Base-by-base conservation (phyloP, 2,329 filamentous ascomycete genomes). In the Pestalotiopsis sp. region DNA sequence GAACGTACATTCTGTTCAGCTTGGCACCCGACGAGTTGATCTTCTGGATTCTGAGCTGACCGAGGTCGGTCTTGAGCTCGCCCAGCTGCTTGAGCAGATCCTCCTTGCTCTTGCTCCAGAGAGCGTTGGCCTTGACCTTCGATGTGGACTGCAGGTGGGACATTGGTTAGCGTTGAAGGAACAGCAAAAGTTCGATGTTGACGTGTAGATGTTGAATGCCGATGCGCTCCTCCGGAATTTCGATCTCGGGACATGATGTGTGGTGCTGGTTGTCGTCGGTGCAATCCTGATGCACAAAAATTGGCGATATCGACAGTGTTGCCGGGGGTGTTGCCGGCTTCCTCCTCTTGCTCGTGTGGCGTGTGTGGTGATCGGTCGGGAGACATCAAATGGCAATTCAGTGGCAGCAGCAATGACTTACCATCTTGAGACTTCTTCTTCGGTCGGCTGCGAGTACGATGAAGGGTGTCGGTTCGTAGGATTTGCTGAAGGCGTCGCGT, bases 91-190 rank as follows among this genome's bases (percentile, higher is more conserved):
- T 97, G 83, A 90, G 90, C 85, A 99, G 90, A 81, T 99, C 97
- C 82, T 97, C 94, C 92, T 98, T 98, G 92, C 90, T 95, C 94
- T 99, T 99, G 88, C 90, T 91, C 96, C 96, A 98, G 86, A 99
- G 94, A 87, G 93, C 90, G 87, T 90, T 90, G 85, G 95, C 91
- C 93, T 98, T 98, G 87, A 99, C 94, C 90, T 91, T 91, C 79
- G 82, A 80, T 79, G 83, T 82, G 82, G 85, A 87, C 85, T 89
- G 80, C 78, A 73, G 56, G 63, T 57, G 59, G 59, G 58, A 65
- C 68, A 72, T 61, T 39, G 59, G 70, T 75, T 73, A 75, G 74
- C 71, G 62, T 62, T 36, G 23, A 63, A 38, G 67, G 71, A 71
- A 70, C 31, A 60, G 45, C 45, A 52, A 52, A 23, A 52, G n/a